These are phyloP conservation scores for Rhodotorula mucilaginosa DNA, from an alignment of 1,284 basidiomycete species.

Conservation along the genomic window DNA sequence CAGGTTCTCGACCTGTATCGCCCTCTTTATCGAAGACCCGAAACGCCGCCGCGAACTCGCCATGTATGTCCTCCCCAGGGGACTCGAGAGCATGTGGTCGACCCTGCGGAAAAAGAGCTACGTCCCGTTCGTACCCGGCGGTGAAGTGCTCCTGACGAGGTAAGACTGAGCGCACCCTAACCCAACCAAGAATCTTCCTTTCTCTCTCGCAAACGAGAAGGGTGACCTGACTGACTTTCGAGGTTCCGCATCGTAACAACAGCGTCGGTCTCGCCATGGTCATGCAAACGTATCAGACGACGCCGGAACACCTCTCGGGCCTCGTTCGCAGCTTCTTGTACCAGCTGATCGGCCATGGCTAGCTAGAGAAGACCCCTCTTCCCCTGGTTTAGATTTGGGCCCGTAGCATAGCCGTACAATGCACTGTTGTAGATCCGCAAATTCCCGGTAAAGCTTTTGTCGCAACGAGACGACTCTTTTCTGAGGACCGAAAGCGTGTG, in stretches of 20 bases:
- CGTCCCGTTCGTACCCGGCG: constrained; percentile 66
- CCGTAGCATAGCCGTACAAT: no score
- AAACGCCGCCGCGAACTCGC: constrained; percentile 77
- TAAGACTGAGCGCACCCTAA: constrained; percentile 51
- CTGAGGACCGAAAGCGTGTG: no score
- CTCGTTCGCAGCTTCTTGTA: constrained; percentile 82
- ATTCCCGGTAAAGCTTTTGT: no score
- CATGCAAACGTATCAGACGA: constrained; percentile 79
- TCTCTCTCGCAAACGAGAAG: no score
- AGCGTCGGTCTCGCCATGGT: constrained; percentile 84
- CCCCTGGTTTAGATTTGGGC: neutral
- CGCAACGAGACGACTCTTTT: no score
- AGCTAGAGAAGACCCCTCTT: neutral
- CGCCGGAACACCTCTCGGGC: constrained; percentile 82
- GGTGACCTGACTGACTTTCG: no score
- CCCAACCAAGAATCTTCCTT: no score
- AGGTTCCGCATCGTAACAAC: neutral
- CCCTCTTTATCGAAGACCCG: constrained; percentile 83
- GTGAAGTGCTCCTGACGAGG: constrained; percentile 63
- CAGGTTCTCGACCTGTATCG: constrained; percentile 70
- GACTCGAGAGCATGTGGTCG: constrained; percentile 78
- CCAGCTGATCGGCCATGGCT: constrained; percentile 84
- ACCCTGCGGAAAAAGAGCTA: constrained; percentile 71
- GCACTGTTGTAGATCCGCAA: no score
- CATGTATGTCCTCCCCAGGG: constrained; percentile 69